Conservation (phyloP, 225 moss, liverwort and hornwort species). For the Asterella californica region DNA sequence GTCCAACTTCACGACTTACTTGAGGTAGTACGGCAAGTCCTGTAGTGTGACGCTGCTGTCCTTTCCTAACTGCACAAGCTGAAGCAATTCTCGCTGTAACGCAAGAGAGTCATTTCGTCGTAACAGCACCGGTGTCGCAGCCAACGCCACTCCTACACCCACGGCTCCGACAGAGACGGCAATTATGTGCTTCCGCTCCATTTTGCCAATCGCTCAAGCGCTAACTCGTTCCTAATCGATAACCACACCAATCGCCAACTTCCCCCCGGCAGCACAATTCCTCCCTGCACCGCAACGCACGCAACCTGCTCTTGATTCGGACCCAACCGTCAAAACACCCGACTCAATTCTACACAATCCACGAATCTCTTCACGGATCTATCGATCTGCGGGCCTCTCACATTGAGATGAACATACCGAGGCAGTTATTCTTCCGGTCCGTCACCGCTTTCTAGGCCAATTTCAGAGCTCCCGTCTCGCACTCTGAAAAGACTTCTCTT, state of each 20-base stretch:
- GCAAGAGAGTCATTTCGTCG: constrained; percentile 37
- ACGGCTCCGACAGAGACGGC: constrained; percentile 34
- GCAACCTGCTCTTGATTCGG: not conserved
- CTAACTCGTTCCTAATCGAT: not conserved
- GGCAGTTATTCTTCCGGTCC: constrained; percentile 14
- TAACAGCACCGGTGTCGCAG: constrained; percentile 35
- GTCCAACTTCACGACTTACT: constrained; percentile 23
- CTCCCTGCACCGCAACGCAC: not conserved
- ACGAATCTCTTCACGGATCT: constrained; percentile 1
- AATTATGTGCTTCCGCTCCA: constrained; percentile 40
- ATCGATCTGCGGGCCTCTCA: constrained; percentile 10
- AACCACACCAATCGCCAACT: not conserved
- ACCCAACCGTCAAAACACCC: not conserved
- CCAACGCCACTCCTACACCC: constrained; percentile 41
- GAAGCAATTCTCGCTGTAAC: constrained; percentile 43
- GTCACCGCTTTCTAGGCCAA: not conserved
- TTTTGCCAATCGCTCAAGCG: not conserved
- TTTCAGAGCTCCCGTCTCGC: not conserved
- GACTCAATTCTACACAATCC: constrained; percentile 10
- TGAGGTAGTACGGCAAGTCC: constrained; percentile 51
- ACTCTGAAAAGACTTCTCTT: not conserved
- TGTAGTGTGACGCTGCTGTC: constrained; percentile 45
- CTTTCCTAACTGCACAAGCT: constrained; percentile 45
- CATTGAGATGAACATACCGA: constrained; percentile 7
- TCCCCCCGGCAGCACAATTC: not conserved